These are phyloP conservation scores for Populus hybrid DNA, from an alignment of 441 rosid species.

Conservation along the genomic window DNA sequence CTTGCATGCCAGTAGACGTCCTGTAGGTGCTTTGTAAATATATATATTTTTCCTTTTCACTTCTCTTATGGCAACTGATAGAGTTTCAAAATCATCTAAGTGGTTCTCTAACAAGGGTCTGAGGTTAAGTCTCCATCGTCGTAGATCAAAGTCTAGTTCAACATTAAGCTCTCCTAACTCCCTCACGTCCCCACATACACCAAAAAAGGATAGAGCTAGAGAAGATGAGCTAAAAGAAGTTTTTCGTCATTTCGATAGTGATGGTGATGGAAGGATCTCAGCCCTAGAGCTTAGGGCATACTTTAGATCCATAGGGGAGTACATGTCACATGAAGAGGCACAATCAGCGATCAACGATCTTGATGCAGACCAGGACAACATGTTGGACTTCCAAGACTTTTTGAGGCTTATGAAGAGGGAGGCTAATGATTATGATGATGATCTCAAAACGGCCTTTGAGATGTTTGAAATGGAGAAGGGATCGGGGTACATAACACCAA, in stretches of 20 bases:
- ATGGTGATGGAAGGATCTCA: slow-evolving; percentile 69
- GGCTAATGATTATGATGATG: slow-evolving; percentile 37
- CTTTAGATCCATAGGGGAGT: slow-evolving; percentile 72
- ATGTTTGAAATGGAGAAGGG: slow-evolving; percentile 83
- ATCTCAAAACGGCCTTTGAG: slow-evolving; percentile 68
- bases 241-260: slow-evolving; percentile 48
- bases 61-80: slow-evolving; percentile 15
- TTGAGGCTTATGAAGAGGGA: slow-evolving; percentile 47
- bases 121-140: slow-evolving; percentile 32
- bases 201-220: background rate
- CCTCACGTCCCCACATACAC: background rate
- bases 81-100: slow-evolving; percentile 36
- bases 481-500: slow-evolving; percentile 67
- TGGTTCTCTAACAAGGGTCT: slow-evolving; percentile 49
- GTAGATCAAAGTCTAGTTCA: slow-evolving; percentile 34
- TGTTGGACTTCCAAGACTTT: slow-evolving; percentile 65
- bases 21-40: background rate
- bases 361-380: slow-evolving; percentile 56
- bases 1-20: background rate
- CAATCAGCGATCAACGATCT: slow-evolving; percentile 50
- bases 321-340: slow-evolving; percentile 56
- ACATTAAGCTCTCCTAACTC: slow-evolving; percentile 21
- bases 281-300: slow-evolving; percentile 56
- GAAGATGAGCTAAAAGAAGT: slow-evolving; percentile 48
- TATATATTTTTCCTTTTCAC: too few species aligned